Conservation (phyloP, 2,329 filamentous ascomycete genomes). For the Colletotrichum euphorbiae region DNA sequence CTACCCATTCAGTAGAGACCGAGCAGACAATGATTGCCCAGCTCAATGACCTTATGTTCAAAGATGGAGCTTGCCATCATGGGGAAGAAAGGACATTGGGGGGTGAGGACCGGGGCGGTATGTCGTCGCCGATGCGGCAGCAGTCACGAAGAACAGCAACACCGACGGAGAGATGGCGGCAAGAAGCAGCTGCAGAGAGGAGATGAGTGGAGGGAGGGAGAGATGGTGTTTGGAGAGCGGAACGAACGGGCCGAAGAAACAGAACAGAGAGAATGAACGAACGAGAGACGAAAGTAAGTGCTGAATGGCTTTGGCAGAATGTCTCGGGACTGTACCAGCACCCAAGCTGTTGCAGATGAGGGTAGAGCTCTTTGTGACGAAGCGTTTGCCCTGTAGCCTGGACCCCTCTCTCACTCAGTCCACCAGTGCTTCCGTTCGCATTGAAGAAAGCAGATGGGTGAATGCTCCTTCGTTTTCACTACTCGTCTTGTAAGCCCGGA, state of each 20-base stretch:
- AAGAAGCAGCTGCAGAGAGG: slow-evolving; percentile 12
- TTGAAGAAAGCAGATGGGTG: slow-evolving; percentile 9
- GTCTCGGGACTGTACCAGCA: slow-evolving; percentile 57
- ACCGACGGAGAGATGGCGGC: slow-evolving; percentile 13
- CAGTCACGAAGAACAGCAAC: slow-evolving; percentile 14
- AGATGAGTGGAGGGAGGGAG: slow-evolving; percentile 26
- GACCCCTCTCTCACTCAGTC: slow-evolving; percentile 10
- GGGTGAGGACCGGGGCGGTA: slow-evolving; percentile 36
- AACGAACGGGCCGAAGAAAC: slow-evolving; percentile 40
- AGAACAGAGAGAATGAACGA: slow-evolving; percentile 33
- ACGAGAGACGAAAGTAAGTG: slow-evolving; percentile 26
- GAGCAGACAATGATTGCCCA: slow-evolving; percentile 41
- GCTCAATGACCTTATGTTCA: slow-evolving; percentile 42
- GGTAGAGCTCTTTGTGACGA: slow-evolving; percentile 32
- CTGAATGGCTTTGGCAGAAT: slow-evolving; percentile 39
- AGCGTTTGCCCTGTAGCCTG: slow-evolving; percentile 35
- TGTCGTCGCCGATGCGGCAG: slow-evolving; percentile 5
- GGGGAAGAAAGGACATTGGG: slow-evolving; percentile 21
- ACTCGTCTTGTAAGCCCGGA: slow-evolving; percentile 1
- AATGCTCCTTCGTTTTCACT: neutral
- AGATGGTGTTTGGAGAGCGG: slow-evolving; percentile 1
- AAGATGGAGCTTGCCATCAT: slow-evolving; percentile 38
- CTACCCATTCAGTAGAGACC: slow-evolving; percentile 26
- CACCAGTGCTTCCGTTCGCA: slow-evolving; percentile 19
- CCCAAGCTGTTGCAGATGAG: slow-evolving; percentile 39